Evolutionary conservation across 2,329 filamentous ascomycete genomes (phyloP).

Genomic region (Chaetomiaceae sp.): DNA sequence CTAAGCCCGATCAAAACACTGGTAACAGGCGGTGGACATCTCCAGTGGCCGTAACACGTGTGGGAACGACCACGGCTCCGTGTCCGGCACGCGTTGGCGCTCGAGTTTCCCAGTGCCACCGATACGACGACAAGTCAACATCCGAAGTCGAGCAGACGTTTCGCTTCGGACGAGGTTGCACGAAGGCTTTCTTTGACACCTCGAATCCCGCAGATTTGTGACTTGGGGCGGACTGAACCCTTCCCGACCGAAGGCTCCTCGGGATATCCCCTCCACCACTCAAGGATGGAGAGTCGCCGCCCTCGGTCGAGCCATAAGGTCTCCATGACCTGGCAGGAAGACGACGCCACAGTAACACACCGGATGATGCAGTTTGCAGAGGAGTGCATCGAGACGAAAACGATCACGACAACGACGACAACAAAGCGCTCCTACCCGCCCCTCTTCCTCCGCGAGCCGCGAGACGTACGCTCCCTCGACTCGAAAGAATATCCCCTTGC

Average conservation of each 20-base stretch:
- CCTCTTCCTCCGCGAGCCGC: slow-evolving; percentile 70
- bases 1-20: slow-evolving; percentile 3
- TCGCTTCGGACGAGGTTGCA: background rate
- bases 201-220: background rate
- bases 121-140: background rate
- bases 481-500: slow-evolving; percentile 88
- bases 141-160: background rate
- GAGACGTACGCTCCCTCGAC: slow-evolving; percentile 67
- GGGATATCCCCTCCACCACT: slow-evolving; percentile 6
- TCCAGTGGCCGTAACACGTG: slow-evolving; percentile 13
- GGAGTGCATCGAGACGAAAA: slow-evolving; percentile 64
- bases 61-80: slow-evolving; percentile 14
- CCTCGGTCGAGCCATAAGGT: slow-evolving; percentile 33
- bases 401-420: slow-evolving; percentile 86
- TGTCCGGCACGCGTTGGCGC: slow-evolving; percentile 18
- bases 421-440: slow-evolving; percentile 81
- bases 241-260: background rate
- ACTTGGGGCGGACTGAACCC: background rate
- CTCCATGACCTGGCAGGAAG: slow-evolving; percentile 34
- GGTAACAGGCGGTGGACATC: slow-evolving; percentile 13
- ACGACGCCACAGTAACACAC: slow-evolving; percentile 24
- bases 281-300: slow-evolving; percentile 30
- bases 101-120: slow-evolving; percentile 3
- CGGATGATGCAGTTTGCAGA: slow-evolving; percentile 49
- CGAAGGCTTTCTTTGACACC: background rate